phyloP scores from a whole-genome alignment of 257 asterid species.

The Nicotiana sylvestris region DNA sequence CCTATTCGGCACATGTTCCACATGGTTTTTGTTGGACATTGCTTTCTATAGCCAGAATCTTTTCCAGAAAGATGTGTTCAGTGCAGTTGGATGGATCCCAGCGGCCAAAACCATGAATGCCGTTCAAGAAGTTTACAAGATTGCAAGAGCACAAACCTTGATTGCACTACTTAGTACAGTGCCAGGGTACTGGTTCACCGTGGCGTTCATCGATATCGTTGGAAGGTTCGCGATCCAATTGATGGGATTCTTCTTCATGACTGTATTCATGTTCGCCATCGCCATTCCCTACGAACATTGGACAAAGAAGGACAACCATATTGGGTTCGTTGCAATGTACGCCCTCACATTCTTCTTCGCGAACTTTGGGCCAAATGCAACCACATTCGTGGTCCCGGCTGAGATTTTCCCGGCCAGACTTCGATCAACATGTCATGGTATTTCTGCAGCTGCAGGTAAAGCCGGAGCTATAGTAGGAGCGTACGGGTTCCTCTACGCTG shows the following conservation, averaged over 20 bases:
- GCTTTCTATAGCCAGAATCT: too few species aligned
- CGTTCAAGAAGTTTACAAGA: conserved; percentile 21
- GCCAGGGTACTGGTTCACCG: conserved; percentile 30
- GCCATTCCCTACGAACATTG: conserved; percentile 30
- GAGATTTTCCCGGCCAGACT: conserved; percentile 23
- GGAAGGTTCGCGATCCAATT: conserved; percentile 18
- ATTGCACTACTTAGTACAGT: conserved; percentile 28
- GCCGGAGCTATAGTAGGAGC: conserved; percentile 34
- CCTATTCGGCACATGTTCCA: too few species aligned
- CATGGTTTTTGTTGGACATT: too few species aligned
- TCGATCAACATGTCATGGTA: conserved; percentile 27
- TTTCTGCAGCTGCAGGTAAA: conserved; percentile 34
- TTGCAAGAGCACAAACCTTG: conserved; percentile 15
- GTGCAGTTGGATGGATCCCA: too few species aligned
- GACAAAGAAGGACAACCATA: background rate
- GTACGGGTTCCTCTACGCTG: conserved; percentile 22
- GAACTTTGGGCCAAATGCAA: conserved; percentile 29
- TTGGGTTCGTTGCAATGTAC: conserved; percentile 22
- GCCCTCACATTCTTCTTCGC: conserved; percentile 3
- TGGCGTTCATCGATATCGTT: conserved; percentile 18
- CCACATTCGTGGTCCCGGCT: conserved; percentile 21
- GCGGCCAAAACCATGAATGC: conserved; percentile 1
- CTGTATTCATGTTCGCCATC: conserved; percentile 24
- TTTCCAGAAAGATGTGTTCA: too few species aligned
- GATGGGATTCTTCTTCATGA: conserved; percentile 18